A percentile compares a stretch with the other conserved stretches of the same genome.
phyloP scores from a whole-genome alignment of 441 rosid species.

The Biscutella laevigata region DNA sequence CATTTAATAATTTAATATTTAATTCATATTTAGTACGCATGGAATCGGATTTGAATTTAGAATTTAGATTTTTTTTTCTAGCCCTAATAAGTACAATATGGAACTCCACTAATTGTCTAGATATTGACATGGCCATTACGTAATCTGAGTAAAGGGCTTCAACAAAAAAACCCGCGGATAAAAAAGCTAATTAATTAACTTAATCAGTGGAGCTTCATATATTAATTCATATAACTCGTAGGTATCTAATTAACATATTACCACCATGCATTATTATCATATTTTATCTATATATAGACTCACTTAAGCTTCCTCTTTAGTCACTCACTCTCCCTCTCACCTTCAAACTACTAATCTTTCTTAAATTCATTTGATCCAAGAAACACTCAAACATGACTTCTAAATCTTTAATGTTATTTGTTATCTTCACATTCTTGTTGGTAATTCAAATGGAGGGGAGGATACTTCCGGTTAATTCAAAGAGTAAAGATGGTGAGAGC shows the following conservation, averaged over 20 bases:
- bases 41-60: no score
- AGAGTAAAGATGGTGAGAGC: conserved; percentile 13
- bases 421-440: conserved; percentile 4
- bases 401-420: conserved; percentile 12
- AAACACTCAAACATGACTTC: conserved; percentile 13
- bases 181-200: neutral
- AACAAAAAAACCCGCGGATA: neutral
- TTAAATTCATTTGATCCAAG: neutral
- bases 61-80: no score
- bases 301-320: conserved; percentile 7
- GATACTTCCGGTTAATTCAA: conserved; percentile 1
- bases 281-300: conserved; percentile 19
- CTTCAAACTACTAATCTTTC: neutral
- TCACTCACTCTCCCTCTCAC: conserved; percentile 6
- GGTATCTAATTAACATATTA: neutral
- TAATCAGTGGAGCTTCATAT: conserved; percentile 8
- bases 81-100: no score
- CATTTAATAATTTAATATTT: no score
- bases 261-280: neutral
- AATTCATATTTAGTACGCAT: no score
- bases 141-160: neutral
- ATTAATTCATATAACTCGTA: neutral
- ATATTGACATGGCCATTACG: conserved; percentile 11
- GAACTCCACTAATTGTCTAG: conserved; percentile 10
- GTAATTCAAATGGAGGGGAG: conserved; percentile 17